These are phyloP conservation scores for Xylaria digitata DNA, from an alignment of 2,329 filamentous ascomycete genomes.

Conservation along the genomic window DNA sequence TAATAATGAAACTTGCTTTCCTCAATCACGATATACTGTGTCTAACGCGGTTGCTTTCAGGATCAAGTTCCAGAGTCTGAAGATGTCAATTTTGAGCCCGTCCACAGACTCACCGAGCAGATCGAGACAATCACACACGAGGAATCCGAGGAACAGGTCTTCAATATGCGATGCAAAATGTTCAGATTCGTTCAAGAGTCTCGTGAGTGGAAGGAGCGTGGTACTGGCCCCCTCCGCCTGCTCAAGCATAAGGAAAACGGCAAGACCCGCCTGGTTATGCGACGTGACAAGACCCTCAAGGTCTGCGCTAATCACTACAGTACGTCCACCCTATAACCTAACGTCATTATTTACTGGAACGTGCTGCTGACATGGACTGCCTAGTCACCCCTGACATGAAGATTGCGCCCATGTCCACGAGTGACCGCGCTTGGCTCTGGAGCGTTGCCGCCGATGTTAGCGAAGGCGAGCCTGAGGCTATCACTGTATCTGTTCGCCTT, in stretches of 20 bases:
- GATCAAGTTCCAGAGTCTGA: conserved; percentile 85
- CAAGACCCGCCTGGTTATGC: conserved; percentile 98
- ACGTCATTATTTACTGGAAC: neutral
- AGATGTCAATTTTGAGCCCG: conserved; percentile 96
- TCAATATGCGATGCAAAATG: conserved; percentile 99
- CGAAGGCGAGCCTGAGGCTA: conserved; percentile 95
- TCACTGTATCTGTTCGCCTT: conserved; percentile 96
- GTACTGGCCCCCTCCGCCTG: conserved; percentile 94
- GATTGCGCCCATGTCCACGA: conserved; percentile 96
- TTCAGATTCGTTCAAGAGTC: conserved; percentile 96
- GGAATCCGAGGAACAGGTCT: conserved; percentile 94
- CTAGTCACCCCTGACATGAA: conserved; percentile 98
- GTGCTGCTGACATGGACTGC: conserved; percentile 35
- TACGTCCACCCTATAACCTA: conserved; percentile 60
- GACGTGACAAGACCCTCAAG: conserved; percentile 99
- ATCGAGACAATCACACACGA: conserved; percentile 98
- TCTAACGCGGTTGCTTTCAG: conserved; percentile 37
- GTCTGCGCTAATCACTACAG: conserved; percentile 99
- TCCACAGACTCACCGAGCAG: conserved; percentile 95
- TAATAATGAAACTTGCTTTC: neutral
- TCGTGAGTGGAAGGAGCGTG: conserved; percentile 99
- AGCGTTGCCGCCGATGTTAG: conserved; percentile 97
- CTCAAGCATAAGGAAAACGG: conserved; percentile 99
- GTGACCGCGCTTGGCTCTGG: conserved; percentile 99
- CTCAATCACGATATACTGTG: neutral